These are phyloP conservation scores for Priceomyces medius DNA, from an alignment of 805 yeast species.

Conservation along the genomic window DNA sequence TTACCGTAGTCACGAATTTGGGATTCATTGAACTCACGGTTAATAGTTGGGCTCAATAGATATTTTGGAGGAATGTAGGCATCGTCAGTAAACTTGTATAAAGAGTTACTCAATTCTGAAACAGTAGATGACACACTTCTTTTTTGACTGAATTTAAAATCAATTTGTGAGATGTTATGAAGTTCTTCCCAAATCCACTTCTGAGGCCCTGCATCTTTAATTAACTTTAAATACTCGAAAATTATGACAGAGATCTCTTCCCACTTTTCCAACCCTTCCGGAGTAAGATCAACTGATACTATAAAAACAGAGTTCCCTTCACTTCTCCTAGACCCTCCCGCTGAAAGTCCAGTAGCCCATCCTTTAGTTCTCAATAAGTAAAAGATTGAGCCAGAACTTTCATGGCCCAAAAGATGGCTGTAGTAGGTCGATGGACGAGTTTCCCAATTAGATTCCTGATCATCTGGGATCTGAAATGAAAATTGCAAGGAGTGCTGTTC, in stretches of 20 bases:
- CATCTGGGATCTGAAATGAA: slow-evolving; percentile 74
- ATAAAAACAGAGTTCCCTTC: slow-evolving; percentile 66
- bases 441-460: slow-evolving; percentile 57
- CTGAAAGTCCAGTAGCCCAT: slow-evolving; percentile 77
- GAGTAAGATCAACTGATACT: slow-evolving; percentile 75
- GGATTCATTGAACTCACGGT: slow-evolving; percentile 58
- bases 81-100: slow-evolving; percentile 48
- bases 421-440: slow-evolving; percentile 67
- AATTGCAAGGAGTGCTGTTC: slow-evolving; percentile 68
- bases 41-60: slow-evolving; percentile 56
- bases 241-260: slow-evolving; percentile 54
- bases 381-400: slow-evolving; percentile 81
- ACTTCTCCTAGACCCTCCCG: slow-evolving; percentile 68
- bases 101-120: slow-evolving; percentile 57
- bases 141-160: slow-evolving; percentile 82
- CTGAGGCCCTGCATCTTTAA: slow-evolving; percentile 58
- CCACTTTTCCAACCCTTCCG: slow-evolving; percentile 65
- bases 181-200: slow-evolving; percentile 81
- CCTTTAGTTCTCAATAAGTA: slow-evolving; percentile 65
- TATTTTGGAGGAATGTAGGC: slow-evolving; percentile 59
- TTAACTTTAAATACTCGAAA: slow-evolving; percentile 73
- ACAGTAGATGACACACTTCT: slow-evolving; percentile 69
- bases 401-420: slow-evolving; percentile 89
- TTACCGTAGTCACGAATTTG: slow-evolving; percentile 50
- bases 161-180: slow-evolving; percentile 61